Evolutionary conservation across 208 protist genomes (phyloP), one percentile per base, ranked within the genome.

Genomic region (Acanthamoeba triangularis): DNA sequence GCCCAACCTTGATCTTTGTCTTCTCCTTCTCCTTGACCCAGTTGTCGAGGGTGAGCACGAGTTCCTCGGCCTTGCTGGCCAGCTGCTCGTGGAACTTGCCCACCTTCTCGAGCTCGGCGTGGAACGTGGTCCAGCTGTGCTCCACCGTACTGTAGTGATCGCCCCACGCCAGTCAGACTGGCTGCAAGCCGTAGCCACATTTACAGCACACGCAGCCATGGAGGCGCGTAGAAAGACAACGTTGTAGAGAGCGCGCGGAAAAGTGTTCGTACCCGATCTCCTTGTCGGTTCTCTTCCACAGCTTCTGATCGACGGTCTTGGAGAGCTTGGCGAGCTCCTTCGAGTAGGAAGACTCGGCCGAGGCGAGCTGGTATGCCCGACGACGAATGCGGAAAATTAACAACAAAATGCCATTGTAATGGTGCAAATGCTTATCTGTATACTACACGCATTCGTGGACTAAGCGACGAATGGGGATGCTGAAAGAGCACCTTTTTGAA

Each of bases 31-130:
- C 82, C 37, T 90, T 90, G 37, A 90, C 16, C 52, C 54, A 90
- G 44, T 25, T 90, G n/a, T 90, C 82, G 13, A 90, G 18, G 25
- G 33, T 63, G 82, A 49, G 14, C n/a, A 90, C 52, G n/a, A 44
- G n/a, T 16, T 90, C 52, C 23, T 63, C 33, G 82, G 47, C 82
- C 82, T 90, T 90, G 82, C 37, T 90, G 82, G 47, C 30, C 28
- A 90, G 82, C 47, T 90, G 47, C 54, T 90, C 82, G 54, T 90
- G 82, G 6, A 90, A 90, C 54, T 90, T 90, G 82, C 47, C 82
- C 37, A 90, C 37, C 82, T 90, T 90, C 30, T 90, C 82, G 33
- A 90, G 54, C 82, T 90, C 82, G 28, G 82, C 44, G 37, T 90
- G 82, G 52, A 90, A 65, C n/a, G 82, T 67, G 37, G 37, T 52